Percentiles rank a stretch among this genome's conserved stretches.
These are phyloP conservation scores for Debaryomyces singareniensis DNA, from an alignment of 1,139 yeast species.

Conservation along the genomic window DNA sequence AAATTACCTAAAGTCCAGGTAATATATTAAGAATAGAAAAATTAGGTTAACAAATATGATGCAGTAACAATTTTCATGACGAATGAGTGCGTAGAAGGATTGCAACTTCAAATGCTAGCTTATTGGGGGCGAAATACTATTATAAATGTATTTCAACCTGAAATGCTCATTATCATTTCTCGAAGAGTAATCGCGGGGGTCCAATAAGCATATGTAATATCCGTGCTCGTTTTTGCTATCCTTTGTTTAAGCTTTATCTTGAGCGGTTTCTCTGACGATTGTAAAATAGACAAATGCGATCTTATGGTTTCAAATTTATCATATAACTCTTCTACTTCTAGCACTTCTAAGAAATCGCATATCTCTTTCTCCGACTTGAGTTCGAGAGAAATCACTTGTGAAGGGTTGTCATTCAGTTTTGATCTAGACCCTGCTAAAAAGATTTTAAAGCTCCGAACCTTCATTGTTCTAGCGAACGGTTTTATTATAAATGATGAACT, in stretches of 20 bases:
- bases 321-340: constrained; percentile 23
- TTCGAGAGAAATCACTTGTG: constrained; percentile 12
- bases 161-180: no score
- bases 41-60: no score
- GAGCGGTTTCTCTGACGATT: neutral
- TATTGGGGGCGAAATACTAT: no score
- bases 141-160: no score
- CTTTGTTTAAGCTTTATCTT: constrained; percentile 4
- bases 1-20: no score
- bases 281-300: constrained; percentile 2
- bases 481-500: constrained; percentile 18
- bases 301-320: constrained; percentile 4
- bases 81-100: no score
- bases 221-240: constrained; percentile 2
- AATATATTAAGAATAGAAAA: no score
- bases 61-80: no score
- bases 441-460: constrained; percentile 20
- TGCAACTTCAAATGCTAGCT: no score
- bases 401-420: no score
- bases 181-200: constrained; percentile 5
- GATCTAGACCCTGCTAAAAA: constrained; percentile 11
- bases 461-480: constrained; percentile 25
- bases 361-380: constrained; percentile 20
- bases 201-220: constrained; percentile 8
- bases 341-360: constrained; percentile 20